Conservation (phyloP, 495 filamentous ascomycete species). For the Aspergillus bridgeri region DNA sequence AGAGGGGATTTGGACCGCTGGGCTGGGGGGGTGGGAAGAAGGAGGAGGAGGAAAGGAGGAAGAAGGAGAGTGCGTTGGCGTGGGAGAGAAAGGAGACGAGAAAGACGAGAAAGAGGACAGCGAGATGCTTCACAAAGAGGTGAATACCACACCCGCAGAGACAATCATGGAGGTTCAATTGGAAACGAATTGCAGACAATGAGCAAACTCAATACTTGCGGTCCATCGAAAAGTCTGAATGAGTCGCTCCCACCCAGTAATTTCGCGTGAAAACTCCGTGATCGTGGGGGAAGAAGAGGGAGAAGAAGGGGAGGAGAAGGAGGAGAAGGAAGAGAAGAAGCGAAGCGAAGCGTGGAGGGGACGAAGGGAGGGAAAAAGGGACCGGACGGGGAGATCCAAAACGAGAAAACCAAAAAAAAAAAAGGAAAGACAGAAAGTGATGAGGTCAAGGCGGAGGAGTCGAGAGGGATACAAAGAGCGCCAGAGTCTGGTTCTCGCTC, state of each 20-base stretch:
- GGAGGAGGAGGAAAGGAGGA: slow-evolving; percentile 10
- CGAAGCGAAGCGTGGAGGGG: not conserved
- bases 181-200: not conserved
- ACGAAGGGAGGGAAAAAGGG: slow-evolving; percentile 6
- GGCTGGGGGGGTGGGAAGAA: slow-evolving; percentile 2
- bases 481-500: slow-evolving; percentile 13
- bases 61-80: slow-evolving; percentile 2
- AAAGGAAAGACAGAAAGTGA: slow-evolving; percentile 11
- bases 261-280: not conserved
- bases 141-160: not conserved
- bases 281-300: slow-evolving; percentile 10
- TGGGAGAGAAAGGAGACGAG: not conserved
- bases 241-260: not conserved
- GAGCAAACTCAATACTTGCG: not conserved
- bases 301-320: slow-evolving; percentile 1
- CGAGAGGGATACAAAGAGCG: slow-evolving; percentile 5
- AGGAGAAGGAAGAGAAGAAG: slow-evolving; percentile 2
- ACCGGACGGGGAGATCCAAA: not conserved
- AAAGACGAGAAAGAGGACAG: not conserved
- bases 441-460: slow-evolving; percentile 31
- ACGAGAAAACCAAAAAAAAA: no score
- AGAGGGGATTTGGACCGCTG: slow-evolving; percentile 9
- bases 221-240: not conserved
- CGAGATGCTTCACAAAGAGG: not conserved
- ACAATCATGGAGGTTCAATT: not conserved